Evolutionary conservation across 164 flowering plant species (phyloP).

Genomic region (Tetrastigma voinierianum): DNA sequence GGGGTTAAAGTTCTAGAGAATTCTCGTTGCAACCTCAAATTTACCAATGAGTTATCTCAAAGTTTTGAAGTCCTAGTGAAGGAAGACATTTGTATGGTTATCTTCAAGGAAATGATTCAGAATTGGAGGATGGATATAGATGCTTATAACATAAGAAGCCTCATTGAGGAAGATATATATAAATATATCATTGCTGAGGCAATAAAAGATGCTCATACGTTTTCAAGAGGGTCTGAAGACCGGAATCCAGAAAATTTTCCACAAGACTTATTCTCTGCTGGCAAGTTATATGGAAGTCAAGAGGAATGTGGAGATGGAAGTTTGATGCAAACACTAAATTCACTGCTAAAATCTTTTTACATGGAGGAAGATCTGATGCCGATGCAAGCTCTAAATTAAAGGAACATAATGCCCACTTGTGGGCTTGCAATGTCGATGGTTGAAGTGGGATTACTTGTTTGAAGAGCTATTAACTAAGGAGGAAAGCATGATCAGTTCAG

Average conservation of each 20-base stretch:
- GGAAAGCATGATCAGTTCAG: conserved; percentile 24
- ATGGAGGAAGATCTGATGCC: conserved; percentile 24
- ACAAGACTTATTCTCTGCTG: neutral
- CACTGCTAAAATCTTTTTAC: conserved; percentile 17
- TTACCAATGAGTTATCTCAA: neutral
- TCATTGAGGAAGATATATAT: conserved; percentile 27
- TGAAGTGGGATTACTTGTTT: conserved; percentile 6
- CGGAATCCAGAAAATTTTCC: conserved; percentile 2
- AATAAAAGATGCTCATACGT: conserved; percentile 20
- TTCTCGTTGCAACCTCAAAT: neutral
- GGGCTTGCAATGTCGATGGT: conserved; percentile 17
- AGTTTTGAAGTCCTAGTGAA: conserved; percentile 6
- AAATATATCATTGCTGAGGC: conserved; percentile 24
- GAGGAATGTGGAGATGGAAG: conserved; percentile 19
- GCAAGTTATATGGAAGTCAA: neutral
- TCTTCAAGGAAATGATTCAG: conserved; percentile 17
- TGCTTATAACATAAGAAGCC: conserved; percentile 13
- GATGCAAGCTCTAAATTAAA: conserved; percentile 21
- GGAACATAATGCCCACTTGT: conserved; percentile 14
- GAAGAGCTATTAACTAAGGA: conserved; percentile 26
- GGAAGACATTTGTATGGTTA: conserved; percentile 20
- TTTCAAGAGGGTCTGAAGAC: conserved; percentile 7
- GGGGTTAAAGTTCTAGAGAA: neutral
- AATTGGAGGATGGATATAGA: conserved; percentile 20
- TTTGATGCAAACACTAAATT: conserved; percentile 28